Evolutionary conservation across 2,329 filamentous ascomycete genomes (phyloP), one percentile per base, ranked within the genome.

Genomic region (Monosporascus sp.): DNA sequence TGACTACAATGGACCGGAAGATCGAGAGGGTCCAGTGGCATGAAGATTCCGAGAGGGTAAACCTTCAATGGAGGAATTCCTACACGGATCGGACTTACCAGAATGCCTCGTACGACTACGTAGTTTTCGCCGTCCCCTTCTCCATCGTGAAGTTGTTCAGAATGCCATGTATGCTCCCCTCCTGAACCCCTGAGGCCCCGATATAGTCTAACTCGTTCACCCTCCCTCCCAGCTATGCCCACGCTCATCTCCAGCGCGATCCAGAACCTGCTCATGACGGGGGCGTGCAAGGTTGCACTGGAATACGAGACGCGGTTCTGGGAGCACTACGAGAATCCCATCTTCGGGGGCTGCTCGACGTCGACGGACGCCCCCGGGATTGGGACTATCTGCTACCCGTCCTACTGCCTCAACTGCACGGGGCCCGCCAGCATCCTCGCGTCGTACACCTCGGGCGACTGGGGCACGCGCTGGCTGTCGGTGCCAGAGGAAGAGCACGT

Each of bases 291-390:
- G 65, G 78, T 89, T 0, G 81, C 85, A 0, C 77, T 89, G 3
- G 84, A 87, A 66, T 90, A 87, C 72, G 74, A 79, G 54, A 82
- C 85, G 0, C 82, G 87, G 2, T 82, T 81, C 72, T 81, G 78
- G 79, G 78, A 81, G 62, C 72, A 76, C 53, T 70, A 69, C 48
- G 65, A 70, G 37, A 73, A 72, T 47, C 77, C 78, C 5, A 88
- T 89, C 65, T 74, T 80, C 55, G 86, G 87, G 14, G 82, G 84
- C 9, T 88, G 85, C 63, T 80, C 78, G 47, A 76, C 75, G 3
- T 58, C 59, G 0, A 78, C 76, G 1, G 79, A 87, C 58, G 84
- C 87, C 52, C 76, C 82, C 0, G 80, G 81, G 26, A 77, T 88
- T 52, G 81, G 82, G 24, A 76, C 69, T 45, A 75, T 87, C 56